Evolutionary conservation across 345 rosid species (phyloP).

Genomic region (Lenwebbia sp.): DNA sequence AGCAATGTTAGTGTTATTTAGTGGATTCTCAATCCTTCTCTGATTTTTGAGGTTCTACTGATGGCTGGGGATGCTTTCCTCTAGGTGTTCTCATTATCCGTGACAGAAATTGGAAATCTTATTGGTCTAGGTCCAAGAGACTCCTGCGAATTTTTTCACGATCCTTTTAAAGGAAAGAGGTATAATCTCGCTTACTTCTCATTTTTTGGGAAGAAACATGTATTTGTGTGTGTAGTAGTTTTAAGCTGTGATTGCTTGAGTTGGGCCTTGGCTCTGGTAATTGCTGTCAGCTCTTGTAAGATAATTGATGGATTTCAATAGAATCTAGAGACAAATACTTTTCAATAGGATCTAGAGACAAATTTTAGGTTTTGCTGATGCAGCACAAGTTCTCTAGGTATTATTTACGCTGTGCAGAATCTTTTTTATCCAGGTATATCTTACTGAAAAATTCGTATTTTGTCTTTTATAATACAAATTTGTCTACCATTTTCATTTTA

Average conservation of each 20-base stretch:
- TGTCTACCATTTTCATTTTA: not conserved
- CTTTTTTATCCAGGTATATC: not conserved
- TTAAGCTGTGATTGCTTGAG: not conserved
- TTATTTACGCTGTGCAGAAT: not conserved
- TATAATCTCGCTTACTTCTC: constrained; percentile 6
- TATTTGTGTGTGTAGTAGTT: not conserved
- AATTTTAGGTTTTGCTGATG: not conserved
- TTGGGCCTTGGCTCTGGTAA: not conserved
- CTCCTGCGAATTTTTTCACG: constrained; percentile 84
- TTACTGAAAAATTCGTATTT: not conserved
- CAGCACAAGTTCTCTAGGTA: not conserved
- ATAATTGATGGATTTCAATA: not conserved
- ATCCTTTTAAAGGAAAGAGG: constrained; percentile 82
- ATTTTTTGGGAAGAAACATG: not conserved
- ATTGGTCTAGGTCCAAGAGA: constrained; percentile 60
- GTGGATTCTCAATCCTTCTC: not conserved
- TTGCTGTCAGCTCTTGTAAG: not conserved
- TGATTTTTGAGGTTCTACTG: not conserved
- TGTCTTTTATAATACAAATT: not conserved
- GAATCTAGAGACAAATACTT: not conserved
- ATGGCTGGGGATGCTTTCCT: constrained; percentile 1
- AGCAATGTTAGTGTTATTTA: not conserved
- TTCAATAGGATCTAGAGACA: not conserved
- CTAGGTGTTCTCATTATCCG: constrained; percentile 77
- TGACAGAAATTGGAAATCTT: constrained; percentile 68